Conservation (phyloP, 2,329 filamentous ascomycete species). For the Ophiosphaerella herpotricha region DNA sequence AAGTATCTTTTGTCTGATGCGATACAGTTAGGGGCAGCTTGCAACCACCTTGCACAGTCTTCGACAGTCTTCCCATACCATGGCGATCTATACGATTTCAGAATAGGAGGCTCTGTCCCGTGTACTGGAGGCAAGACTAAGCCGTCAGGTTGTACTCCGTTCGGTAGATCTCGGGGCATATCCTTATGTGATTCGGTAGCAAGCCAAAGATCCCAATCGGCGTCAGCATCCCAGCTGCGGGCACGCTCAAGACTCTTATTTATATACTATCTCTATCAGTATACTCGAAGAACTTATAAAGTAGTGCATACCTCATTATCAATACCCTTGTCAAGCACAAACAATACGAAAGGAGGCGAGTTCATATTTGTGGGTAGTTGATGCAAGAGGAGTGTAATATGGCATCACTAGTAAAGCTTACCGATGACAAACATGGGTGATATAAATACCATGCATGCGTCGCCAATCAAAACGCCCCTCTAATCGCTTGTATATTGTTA, state of each 20-base stretch:
- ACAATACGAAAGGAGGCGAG: conserved; percentile 11
- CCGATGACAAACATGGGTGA: no score
- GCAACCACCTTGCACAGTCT: conserved; percentile 13
- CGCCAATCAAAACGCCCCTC: no score
- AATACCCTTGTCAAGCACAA: conserved; percentile 11
- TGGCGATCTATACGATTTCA: conserved; percentile 4
- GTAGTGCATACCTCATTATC: conserved; percentile 6
- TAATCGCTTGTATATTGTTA: no score
- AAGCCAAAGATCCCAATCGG: conserved; percentile 9
- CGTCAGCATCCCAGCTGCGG: not conserved
- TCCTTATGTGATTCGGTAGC: conserved; percentile 11
- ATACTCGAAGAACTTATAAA: not conserved
- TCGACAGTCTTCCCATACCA: conserved; percentile 13
- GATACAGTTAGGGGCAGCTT: conserved; percentile 1
- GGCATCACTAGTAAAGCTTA: no score
- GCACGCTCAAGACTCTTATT: conserved; percentile 6
- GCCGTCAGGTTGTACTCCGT: not conserved
- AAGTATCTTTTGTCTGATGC: conserved; percentile 6
- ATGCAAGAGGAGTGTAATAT: not conserved
- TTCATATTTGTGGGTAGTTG: not conserved
- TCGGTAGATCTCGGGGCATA: conserved; percentile 3
- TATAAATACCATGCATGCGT: no score
- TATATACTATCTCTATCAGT: conserved; percentile 5
- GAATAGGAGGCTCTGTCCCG: conserved; percentile 8
- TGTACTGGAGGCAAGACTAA: not conserved